Conservation (phyloP, 805 yeast genomes). For the Myxozyma melibiosi region DNA sequence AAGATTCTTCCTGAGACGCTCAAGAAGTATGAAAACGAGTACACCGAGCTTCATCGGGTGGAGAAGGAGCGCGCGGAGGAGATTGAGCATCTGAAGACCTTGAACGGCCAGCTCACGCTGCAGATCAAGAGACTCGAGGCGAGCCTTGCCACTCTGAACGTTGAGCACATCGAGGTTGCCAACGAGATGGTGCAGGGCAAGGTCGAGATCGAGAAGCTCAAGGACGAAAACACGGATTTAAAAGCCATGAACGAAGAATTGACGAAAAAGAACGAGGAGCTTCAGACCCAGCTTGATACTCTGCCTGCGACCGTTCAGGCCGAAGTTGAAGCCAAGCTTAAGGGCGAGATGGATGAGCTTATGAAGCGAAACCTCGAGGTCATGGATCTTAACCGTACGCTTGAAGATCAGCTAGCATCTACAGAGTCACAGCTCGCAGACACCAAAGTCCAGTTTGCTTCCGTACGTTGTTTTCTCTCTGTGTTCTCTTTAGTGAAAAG, state of each 20-base stretch:
- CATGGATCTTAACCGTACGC: slow-evolving; percentile 60
- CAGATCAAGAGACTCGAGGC: slow-evolving; percentile 75
- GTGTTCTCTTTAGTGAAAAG: neutral
- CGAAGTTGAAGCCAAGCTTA: slow-evolving; percentile 44
- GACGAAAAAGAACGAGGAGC: slow-evolving; percentile 48
- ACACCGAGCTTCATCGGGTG: slow-evolving; percentile 65
- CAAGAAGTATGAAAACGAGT: slow-evolving; percentile 71
- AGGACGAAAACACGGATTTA: slow-evolving; percentile 72
- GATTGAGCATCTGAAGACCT: slow-evolving; percentile 57
- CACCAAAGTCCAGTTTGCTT: slow-evolving; percentile 38
- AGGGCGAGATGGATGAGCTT: slow-evolving; percentile 56
- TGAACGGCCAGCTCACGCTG: slow-evolving; percentile 71
- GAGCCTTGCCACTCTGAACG: slow-evolving; percentile 66
- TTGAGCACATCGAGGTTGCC: slow-evolving; percentile 83
- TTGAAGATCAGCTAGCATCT: slow-evolving; percentile 55
- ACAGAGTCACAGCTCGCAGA: slow-evolving; percentile 49
- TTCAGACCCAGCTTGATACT: slow-evolving; percentile 42
- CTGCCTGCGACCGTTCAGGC: slow-evolving; percentile 36
- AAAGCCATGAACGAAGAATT: slow-evolving; percentile 52
- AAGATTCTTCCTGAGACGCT: slow-evolving; percentile 73
- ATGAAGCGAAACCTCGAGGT: slow-evolving; percentile 66
- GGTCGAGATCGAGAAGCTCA: slow-evolving; percentile 69
- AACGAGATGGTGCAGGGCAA: slow-evolving; percentile 84
- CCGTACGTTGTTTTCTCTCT: slow-evolving; percentile 21
- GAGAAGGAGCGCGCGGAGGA: slow-evolving; percentile 69